Percentiles rank a stretch among this genome's conserved stretches.
Evolutionary conservation across 371 early-diverging fungal genomes (phyloP).

Genomic region (Batkoa obscura): DNA sequence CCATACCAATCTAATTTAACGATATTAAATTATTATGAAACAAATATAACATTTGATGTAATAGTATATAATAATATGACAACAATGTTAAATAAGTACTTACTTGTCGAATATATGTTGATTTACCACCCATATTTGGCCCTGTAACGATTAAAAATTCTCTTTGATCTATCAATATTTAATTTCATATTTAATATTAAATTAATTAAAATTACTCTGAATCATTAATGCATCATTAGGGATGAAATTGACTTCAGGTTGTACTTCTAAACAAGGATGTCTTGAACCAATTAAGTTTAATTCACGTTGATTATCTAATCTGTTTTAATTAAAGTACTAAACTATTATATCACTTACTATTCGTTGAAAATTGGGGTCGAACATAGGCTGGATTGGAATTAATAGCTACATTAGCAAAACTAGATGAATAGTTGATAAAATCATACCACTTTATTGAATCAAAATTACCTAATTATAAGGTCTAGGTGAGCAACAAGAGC

Average conservation of each 20-base stretch:
- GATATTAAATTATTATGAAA: too few species aligned
- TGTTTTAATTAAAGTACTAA: too few species aligned
- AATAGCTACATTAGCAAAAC: conserved; percentile 71
- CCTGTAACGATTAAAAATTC: conserved; percentile 78
- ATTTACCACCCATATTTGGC: conserved; percentile 94
- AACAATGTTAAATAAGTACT: too few species aligned
- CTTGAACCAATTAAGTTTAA: conserved; percentile 45
- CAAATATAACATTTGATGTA: background rate
- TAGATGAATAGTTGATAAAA: conserved; percentile 10
- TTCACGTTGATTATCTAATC: conserved; percentile 26
- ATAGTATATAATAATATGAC: background rate
- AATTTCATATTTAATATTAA: conserved; percentile 4
- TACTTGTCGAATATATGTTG: conserved; percentile 89
- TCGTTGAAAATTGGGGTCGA: conserved; percentile 42
- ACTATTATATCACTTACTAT: conserved; percentile 14
- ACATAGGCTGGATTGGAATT: conserved; percentile 70
- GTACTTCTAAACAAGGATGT: conserved; percentile 91
- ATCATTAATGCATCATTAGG: conserved; percentile 72
- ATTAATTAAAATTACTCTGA: conserved; percentile 21
- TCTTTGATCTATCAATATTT: conserved; percentile 18
- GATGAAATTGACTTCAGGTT: conserved; percentile 81
- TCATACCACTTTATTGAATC: too few species aligned
- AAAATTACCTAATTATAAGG: conserved; percentile 43
- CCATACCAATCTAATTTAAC: conserved; percentile 51
- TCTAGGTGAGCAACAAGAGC: conserved; percentile 63